A percentile compares a stretch with the other conserved stretches of the same genome.
Conservation (phyloP, 192 early-diverging fungal species). For the Podila minutissima region DNA sequence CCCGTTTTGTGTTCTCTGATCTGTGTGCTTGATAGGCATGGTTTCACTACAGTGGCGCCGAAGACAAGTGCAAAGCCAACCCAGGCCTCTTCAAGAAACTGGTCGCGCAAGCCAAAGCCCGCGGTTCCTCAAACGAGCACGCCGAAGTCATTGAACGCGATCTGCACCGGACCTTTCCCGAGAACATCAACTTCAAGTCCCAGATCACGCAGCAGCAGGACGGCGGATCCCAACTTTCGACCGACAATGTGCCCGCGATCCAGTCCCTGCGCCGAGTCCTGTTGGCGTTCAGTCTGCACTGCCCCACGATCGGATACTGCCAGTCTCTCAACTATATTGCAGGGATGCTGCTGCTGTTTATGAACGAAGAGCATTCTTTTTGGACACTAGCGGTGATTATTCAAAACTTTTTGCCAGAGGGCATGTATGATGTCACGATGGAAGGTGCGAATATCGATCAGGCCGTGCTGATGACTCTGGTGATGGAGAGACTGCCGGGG, state of each 20-base stretch:
- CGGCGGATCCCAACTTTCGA: slow-evolving; percentile 42
- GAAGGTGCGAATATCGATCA: slow-evolving; percentile 79
- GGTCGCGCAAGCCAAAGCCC: slow-evolving; percentile 45
- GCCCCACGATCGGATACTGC: slow-evolving; percentile 83
- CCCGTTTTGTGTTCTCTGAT: not conserved
- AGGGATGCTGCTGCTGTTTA: slow-evolving; percentile 76
- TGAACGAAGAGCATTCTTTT: slow-evolving; percentile 80
- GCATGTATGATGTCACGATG: slow-evolving; percentile 79
- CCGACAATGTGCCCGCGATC: slow-evolving; percentile 56
- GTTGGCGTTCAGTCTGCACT: slow-evolving; percentile 75
- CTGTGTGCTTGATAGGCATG: slow-evolving; percentile 55
- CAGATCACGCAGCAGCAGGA: slow-evolving; percentile 39
- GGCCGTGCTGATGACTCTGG: slow-evolving; percentile 68
- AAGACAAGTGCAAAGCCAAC: slow-evolving; percentile 62
- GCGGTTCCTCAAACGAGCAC: slow-evolving; percentile 68
- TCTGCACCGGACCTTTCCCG: slow-evolving; percentile 80
- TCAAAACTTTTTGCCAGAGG: slow-evolving; percentile 76
- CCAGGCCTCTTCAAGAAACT: slow-evolving; percentile 67
- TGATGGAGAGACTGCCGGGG: slow-evolving; percentile 61
- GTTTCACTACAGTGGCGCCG: slow-evolving; percentile 79
- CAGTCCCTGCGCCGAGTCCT: slow-evolving; percentile 74
- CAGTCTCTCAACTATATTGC: slow-evolving; percentile 86
- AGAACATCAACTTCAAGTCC: slow-evolving; percentile 76
- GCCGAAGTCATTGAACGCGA: slow-evolving; percentile 77
- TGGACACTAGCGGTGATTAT: slow-evolving; percentile 82